Evolutionary conservation across 768 basidiomycete genomes (phyloP).

Genomic region (Trametes cubensis): DNA sequence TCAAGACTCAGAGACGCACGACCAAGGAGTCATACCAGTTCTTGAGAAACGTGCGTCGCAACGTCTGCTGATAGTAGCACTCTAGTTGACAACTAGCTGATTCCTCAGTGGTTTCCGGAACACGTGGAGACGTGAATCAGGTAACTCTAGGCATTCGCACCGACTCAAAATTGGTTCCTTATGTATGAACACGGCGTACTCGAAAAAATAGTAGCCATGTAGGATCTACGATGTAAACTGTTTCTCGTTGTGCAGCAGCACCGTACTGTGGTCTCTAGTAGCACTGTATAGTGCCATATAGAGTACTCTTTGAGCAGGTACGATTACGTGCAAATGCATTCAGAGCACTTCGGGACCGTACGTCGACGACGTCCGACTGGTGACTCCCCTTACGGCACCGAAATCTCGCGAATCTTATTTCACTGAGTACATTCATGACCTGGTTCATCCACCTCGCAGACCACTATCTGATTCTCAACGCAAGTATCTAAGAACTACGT

Average conservation of each 20-base stretch:
- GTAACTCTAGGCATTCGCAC: too few relatives aligned
- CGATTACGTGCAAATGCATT: neutral
- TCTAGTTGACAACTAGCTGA: neutral
- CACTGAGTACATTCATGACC: neutral
- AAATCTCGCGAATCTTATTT: neutral
- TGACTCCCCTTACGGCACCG: constrained; percentile 5
- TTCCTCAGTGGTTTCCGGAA: constrained; percentile 23
- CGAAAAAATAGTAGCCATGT: too few relatives aligned
- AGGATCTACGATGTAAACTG: too few relatives aligned
- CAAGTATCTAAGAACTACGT: too few relatives aligned
- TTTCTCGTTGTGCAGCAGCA: too few relatives aligned
- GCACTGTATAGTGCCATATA: neutral
- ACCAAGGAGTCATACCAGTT: constrained; percentile 34
- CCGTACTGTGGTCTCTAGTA: too few relatives aligned
- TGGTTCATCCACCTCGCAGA: neutral
- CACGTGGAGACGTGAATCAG: constrained; percentile 5
- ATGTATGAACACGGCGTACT: too few relatives aligned
- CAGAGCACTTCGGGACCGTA: neutral
- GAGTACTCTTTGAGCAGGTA: neutral
- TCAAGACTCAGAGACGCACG: constrained; percentile 33
- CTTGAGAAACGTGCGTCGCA: constrained; percentile 30
- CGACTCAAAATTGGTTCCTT: too few relatives aligned
- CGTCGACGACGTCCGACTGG: neutral
- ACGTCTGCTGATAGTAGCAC: too few relatives aligned
- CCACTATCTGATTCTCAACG: neutral